phyloP scores from a whole-genome alignment of 441 rosid genomes.

The Melastoma candidum region DNA sequence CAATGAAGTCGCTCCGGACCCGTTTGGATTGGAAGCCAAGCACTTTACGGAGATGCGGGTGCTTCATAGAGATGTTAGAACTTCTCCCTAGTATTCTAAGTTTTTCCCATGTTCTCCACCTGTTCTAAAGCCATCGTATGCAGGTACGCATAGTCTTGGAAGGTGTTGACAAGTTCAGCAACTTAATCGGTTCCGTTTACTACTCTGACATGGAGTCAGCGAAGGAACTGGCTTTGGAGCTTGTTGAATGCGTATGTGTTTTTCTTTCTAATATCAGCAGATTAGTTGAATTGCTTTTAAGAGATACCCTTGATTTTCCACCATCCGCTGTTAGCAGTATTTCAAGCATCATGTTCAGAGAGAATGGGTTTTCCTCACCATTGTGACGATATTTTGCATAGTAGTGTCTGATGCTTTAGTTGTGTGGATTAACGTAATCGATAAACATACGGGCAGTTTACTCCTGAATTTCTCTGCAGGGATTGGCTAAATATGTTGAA shows the following conservation, averaged over 20 bases:
- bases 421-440: no score
- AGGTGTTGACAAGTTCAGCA: constrained; percentile 90
- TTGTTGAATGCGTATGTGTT: constrained; percentile 64
- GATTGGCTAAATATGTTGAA: constrained; percentile 90
- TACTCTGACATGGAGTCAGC: constrained; percentile 81
- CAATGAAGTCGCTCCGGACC: constrained; percentile 61
- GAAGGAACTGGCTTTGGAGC: constrained; percentile 86
- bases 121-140: constrained; percentile 18
- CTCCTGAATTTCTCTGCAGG: constrained; percentile 27
- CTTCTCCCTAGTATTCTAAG: constrained; percentile 5
- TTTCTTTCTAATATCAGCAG: neutral
- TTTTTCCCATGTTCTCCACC: constrained; percentile 1
- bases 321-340: no score
- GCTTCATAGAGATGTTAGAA: constrained; percentile 74
- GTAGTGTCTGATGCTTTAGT: neutral
- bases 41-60: constrained; percentile 80
- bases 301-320: neutral
- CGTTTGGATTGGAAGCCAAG: constrained; percentile 81
- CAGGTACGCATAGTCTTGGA: constrained; percentile 96
- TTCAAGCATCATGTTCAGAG: no score
- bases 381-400: no score
- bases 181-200: constrained; percentile 85
- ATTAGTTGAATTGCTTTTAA: constrained; percentile 17
- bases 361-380: no score
- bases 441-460: neutral